These are phyloP conservation scores for Ophiostoma himal-ulmi DNA, from an alignment of 2,329 filamentous ascomycete genomes.

Conservation along the genomic window DNA sequence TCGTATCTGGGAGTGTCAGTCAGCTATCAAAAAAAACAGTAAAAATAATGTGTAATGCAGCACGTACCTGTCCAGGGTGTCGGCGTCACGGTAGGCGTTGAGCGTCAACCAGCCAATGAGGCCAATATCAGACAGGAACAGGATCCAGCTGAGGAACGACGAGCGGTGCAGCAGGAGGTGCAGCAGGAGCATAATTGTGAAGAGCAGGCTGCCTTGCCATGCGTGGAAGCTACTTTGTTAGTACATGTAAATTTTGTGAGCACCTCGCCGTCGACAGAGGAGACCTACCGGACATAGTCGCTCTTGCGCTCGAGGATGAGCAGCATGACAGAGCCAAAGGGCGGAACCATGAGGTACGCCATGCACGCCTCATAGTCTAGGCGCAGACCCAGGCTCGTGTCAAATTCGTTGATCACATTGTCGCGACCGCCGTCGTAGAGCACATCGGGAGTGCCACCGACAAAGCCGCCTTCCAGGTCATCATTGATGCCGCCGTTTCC, in stretches of 20 bases:
- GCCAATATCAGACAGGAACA: conserved; percentile 69
- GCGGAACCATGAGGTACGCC: conserved; percentile 80
- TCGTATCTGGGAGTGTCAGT: conserved; percentile 56
- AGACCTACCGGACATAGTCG: conserved; percentile 80
- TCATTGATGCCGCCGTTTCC: conserved; percentile 24
- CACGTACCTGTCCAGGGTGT: conserved; percentile 54
- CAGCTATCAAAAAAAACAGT: background rate
- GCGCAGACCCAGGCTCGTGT: conserved; percentile 80
- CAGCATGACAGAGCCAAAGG: conserved; percentile 76
- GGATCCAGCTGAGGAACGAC: conserved; percentile 71
- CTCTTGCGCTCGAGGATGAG: conserved; percentile 87
- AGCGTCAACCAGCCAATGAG: conserved; percentile 71
- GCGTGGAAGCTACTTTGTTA: conserved; percentile 71
- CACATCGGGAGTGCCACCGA: conserved; percentile 24
- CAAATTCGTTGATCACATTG: conserved; percentile 69
- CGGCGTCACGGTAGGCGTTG: conserved; percentile 78
- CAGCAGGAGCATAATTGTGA: conserved; percentile 66
- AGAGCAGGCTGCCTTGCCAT: conserved; percentile 85
- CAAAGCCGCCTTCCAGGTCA: conserved; percentile 26
- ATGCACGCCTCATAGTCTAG: conserved; percentile 86
- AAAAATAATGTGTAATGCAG: background rate
- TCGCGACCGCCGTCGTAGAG: conserved; percentile 42
- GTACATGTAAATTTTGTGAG: background rate
- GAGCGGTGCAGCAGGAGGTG: conserved; percentile 88
- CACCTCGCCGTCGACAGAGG: background rate